phyloP scores from a whole-genome alignment of 306 rosid genomes.

The Lupinus albus region DNA sequence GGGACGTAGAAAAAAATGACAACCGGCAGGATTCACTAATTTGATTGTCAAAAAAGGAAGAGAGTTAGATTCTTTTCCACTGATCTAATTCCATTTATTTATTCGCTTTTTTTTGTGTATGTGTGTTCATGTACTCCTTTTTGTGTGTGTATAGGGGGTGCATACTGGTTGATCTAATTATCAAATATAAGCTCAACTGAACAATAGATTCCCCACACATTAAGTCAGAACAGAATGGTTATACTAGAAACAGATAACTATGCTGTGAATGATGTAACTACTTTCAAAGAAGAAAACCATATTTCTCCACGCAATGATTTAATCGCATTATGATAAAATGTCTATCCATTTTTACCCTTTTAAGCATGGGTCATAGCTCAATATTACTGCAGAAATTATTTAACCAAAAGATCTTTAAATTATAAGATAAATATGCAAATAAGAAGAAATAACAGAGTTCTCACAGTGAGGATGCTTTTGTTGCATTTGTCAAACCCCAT shows the following conservation, averaged over 20 bases:
- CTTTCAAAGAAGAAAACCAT: conserved; percentile 21
- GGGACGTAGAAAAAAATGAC: not conserved
- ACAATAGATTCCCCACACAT: conserved; percentile 15
- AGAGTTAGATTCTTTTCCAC: not conserved
- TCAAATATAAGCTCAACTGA: no score
- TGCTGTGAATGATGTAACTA: not conserved
- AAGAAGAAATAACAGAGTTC: conserved; percentile 18
- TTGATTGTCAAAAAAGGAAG: conserved; percentile 21
- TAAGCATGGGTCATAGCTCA: conserved; percentile 5
- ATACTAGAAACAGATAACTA: not conserved
- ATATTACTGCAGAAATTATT: conserved; percentile 1
- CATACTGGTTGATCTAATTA: no score
- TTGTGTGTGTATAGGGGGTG: no score
- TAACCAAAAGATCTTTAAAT: not conserved
- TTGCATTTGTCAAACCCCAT: not conserved
- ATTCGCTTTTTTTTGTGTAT: no score
- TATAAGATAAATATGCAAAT: conserved; percentile 5
- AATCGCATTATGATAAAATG: not conserved
- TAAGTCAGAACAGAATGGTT: not conserved
- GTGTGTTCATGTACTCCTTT: no score
- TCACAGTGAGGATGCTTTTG: not conserved
- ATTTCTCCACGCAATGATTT: conserved; percentile 17
- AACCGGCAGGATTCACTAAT: conserved; percentile 12
- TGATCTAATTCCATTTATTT: no score
- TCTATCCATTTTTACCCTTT: conserved; percentile 20